Base-by-base conservation (phyloP, 176 grass and related monocot species). In the Zoysia japonica region DNA sequence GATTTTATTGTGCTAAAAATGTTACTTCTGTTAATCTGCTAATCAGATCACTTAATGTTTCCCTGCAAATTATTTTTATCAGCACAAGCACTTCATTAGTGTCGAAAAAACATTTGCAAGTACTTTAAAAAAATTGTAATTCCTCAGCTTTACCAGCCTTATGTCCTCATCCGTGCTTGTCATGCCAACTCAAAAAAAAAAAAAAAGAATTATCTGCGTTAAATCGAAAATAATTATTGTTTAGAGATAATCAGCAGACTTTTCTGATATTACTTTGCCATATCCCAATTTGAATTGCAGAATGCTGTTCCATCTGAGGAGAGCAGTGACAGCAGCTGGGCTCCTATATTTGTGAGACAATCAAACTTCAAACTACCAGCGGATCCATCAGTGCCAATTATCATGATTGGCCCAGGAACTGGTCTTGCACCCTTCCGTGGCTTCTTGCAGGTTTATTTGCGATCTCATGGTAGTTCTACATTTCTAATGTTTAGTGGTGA, bases 401-500 rank as follows among this genome's bases (percentile, higher is more conserved):
- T 94, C 57, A 94, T 98, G 95, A 94, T 92, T 75, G 92, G 95
- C 53, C 92, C 92, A 71, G 92, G 95, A 54, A 94, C 90, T 13
- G 92, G 95, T 75, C 90, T 98, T 61, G 95, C 92, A 63, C 95
- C 95, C 53, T 98, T 98, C 90, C 91, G 89, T 0, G 95, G 88
- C 45, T 98, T 98, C 88, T 89, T 94, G 78, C 95, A 94, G 83
- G 95, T 98, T 70, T 41, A 40, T 73, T 76, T 70, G 10, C 5
- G 5, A 15, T n/a, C 38, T n/a, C 1, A 67, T 53, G 41, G 45
- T 74, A 66, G 47, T 76, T 81, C 13, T 71, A 7, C 6, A 78
- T 28, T 47, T 42, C 2, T 47, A 63, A 14, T 67, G 6, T 0
- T 67, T 47, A 67, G 71, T 1, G 16, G 5, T 17, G 37, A 59